A percentile compares a stretch with the other conserved stretches of the same genome.
Conservation (phyloP, 2,329 filamentous ascomycete species). For the Penicillium digitatum region DNA sequence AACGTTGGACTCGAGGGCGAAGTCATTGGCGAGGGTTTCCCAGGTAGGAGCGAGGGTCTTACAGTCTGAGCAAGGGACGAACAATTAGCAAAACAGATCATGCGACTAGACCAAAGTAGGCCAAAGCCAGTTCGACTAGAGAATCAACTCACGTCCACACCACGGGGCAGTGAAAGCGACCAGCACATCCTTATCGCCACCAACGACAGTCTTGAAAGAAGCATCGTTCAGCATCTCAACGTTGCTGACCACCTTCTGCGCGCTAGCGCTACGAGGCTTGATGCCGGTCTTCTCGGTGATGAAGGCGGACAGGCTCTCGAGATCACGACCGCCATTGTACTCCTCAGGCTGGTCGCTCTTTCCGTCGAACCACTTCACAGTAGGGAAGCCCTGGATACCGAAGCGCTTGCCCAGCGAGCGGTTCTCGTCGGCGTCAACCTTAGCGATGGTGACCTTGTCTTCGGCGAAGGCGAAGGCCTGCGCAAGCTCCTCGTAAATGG, state of each 20-base stretch:
- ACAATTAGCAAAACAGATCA: slow-evolving; percentile 6
- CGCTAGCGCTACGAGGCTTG: slow-evolving; percentile 63
- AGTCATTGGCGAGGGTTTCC: slow-evolving; percentile 82
- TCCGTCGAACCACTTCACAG: slow-evolving; percentile 95
- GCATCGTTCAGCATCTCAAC: slow-evolving; percentile 77
- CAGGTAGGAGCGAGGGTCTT: slow-evolving; percentile 86
- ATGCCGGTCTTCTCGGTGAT: slow-evolving; percentile 82
- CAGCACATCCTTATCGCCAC: slow-evolving; percentile 80
- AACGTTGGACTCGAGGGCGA: slow-evolving; percentile 70
- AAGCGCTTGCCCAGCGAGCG: slow-evolving; percentile 79
- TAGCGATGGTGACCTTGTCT: slow-evolving; percentile 79
- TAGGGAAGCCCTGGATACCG: slow-evolving; percentile 91
- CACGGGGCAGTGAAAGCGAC: slow-evolving; percentile 97
- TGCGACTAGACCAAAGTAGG: background rate
- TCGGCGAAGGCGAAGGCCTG: slow-evolving; percentile 67
- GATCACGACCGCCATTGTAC: slow-evolving; percentile 80
- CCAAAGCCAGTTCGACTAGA: background rate
- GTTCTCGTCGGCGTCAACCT: slow-evolving; percentile 92
- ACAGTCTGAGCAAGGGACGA: slow-evolving; percentile 65
- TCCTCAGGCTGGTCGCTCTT: slow-evolving; percentile 81
- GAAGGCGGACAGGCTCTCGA: slow-evolving; percentile 79
- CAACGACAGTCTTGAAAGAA: slow-evolving; percentile 72
- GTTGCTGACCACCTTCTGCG: slow-evolving; percentile 61
- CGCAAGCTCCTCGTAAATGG: slow-evolving; percentile 88
- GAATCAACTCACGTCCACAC: slow-evolving; percentile 80